Base-by-base conservation (phyloP, 371 early-diverging fungal species). In the Homolaphlyctis polyrhiza region DNA sequence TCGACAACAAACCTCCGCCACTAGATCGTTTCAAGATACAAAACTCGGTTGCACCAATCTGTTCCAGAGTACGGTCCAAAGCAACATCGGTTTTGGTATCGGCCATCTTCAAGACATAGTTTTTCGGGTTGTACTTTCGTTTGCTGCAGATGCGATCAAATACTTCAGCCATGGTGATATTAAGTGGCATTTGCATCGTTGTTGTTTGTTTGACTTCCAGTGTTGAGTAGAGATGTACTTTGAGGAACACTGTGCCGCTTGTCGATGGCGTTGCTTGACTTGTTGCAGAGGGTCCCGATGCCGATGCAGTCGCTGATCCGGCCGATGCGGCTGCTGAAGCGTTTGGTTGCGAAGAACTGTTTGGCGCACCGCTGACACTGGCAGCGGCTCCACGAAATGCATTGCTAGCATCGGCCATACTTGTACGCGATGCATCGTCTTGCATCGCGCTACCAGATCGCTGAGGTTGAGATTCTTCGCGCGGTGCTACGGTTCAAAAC, bases 71-170 rank as follows among this genome's bases (percentile, higher is more conserved):
- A n/a, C 85, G 86, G 68, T 91, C 88, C 62, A 88, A 73, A 16
- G 89, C 85, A 27, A 93, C 82, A 52, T 89, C 86, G 25, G 86
- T 79, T 62, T 88, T 83, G 23, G 81, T 84, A 61, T 92, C 92
- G 6, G 87, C 86, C 72, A 91, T 87, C 45, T 88, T 89, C 35
- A 95, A 71, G 39, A 87, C 85, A 69, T 94, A 95, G 49, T 93
- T 87, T 45, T 86, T 84, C 5, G 88, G 81, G 65, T 90, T 83
- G 66, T 94, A 83, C 67, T 89, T 91, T 48, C 94, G 81, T 70
- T 95, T 95, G 35, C 82, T 70, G 61, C 95, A 96, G 23, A 95
- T 89, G 1, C 81, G 77, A n/a, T 89, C 87, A 51, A 95, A 86
- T 16, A 95, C 90, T 34, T 89, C 90, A 25, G 84, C 81, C 60